Conservation (phyloP, 108 stramenopile genomes). For the Nitzschia putrida region DNA sequence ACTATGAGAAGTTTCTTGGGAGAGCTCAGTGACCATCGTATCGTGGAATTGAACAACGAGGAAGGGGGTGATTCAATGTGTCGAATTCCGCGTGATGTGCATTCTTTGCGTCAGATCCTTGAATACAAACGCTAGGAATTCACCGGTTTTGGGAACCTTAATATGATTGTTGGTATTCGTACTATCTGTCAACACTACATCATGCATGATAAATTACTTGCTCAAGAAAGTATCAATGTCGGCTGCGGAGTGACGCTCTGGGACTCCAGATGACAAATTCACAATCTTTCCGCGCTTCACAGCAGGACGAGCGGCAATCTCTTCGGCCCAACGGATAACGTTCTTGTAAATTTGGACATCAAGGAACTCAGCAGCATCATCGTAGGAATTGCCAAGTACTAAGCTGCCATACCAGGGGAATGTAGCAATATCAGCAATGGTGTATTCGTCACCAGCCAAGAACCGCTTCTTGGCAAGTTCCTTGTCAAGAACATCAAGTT, state of each 20-base stretch:
- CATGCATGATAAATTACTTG: not conserved
- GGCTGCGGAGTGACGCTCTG: not conserved
- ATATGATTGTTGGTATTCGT: no score
- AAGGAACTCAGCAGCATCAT: slow-evolving; percentile 47
- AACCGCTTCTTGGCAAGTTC: slow-evolving; percentile 53
- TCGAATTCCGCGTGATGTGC: slow-evolving; percentile 35
- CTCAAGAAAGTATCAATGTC: not conserved
- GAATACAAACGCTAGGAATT: slow-evolving; percentile 1
- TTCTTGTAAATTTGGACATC: slow-evolving; percentile 49
- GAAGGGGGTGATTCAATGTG: not conserved
- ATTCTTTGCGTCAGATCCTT: slow-evolving; percentile 29
- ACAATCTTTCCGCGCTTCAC: slow-evolving; percentile 56
- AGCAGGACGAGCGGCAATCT: slow-evolving; percentile 43
- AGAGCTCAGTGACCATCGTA: slow-evolving; percentile 64
- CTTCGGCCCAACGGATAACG: slow-evolving; percentile 55
- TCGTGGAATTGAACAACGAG: slow-evolving; percentile 31
- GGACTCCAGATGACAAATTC: slow-evolving; percentile 23
- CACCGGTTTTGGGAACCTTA: no score
- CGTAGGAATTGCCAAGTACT: slow-evolving; percentile 35
- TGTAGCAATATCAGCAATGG: slow-evolving; percentile 84
- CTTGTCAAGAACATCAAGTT: slow-evolving; percentile 77
- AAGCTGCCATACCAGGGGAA: slow-evolving; percentile 71
- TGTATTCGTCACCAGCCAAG: slow-evolving; percentile 73
- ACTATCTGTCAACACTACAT: no score
- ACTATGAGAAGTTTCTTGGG: slow-evolving; percentile 47